Percentiles rank a stretch among this genome's conserved stretches.
Evolutionary conservation across 2,329 filamentous ascomycete genomes (phyloP).

Genomic region (Scorias spongiosa): DNA sequence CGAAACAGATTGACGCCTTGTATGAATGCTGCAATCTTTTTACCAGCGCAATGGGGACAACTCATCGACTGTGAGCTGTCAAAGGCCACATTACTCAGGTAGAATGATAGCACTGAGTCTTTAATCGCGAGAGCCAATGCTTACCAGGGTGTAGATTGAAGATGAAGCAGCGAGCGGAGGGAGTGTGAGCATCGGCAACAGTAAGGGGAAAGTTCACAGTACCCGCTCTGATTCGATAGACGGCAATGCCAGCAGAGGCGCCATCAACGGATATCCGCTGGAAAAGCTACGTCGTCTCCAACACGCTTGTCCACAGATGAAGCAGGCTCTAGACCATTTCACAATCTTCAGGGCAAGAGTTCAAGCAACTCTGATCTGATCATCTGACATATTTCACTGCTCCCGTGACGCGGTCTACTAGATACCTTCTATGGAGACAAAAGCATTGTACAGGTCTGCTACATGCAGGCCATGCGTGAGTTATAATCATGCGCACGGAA

Average conservation of each 20-base stretch:
- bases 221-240: conserved; percentile 12
- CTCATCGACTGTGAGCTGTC: conserved; percentile 68
- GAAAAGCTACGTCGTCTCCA: too few relatives aligned
- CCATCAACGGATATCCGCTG: too few relatives aligned
- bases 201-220: background rate
- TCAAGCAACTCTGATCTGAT: too few relatives aligned
- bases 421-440: too few relatives aligned
- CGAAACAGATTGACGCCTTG: conserved; percentile 57
- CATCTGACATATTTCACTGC: too few relatives aligned
- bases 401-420: too few relatives aligned
- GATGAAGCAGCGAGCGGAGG: conserved; percentile 56
- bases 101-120: conserved; percentile 2
- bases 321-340: too few relatives aligned
- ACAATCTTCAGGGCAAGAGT: too few relatives aligned
- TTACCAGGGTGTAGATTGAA: conserved; percentile 42
- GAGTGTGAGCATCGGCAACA: conserved; percentile 6
- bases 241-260: conserved; percentile 2
- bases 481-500: too few relatives aligned
- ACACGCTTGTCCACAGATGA: too few relatives aligned
- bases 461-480: too few relatives aligned
- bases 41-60: conserved; percentile 66
- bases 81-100: conserved; percentile 58
- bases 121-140: background rate
- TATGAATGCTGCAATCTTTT: conserved; percentile 91
- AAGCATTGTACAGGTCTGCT: too few relatives aligned